Conservation (phyloP, 768 basidiomycete species). For the Mycena vulgaris region DNA sequence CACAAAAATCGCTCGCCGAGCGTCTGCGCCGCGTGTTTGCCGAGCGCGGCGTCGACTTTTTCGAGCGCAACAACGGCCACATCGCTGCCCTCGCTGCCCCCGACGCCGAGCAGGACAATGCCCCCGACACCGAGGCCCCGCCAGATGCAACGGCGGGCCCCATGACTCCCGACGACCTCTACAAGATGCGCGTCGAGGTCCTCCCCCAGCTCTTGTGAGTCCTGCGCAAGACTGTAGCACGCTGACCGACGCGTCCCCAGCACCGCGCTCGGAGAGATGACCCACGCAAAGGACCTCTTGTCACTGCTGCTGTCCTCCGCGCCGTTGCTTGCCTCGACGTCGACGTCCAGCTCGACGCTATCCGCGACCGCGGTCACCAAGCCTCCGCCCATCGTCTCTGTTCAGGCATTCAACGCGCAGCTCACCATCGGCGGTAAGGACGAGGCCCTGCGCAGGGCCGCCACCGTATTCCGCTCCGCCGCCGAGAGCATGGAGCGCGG, state of each 20-base stretch:
- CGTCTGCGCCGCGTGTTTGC: slow-evolving; percentile 78
- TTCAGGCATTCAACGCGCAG: slow-evolving; percentile 81
- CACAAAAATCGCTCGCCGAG: slow-evolving; percentile 72
- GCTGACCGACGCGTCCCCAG: slow-evolving; percentile 51
- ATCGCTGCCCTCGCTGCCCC: slow-evolving; percentile 30
- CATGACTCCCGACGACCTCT: slow-evolving; percentile 83
- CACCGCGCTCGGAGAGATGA: slow-evolving; percentile 85
- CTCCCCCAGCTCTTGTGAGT: slow-evolving; percentile 82
- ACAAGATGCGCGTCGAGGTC: slow-evolving; percentile 81
- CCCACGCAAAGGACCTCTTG: slow-evolving; percentile 81
- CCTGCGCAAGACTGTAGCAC: neutral
- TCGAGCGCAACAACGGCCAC: slow-evolving; percentile 64
- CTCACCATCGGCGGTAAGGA: slow-evolving; percentile 86
- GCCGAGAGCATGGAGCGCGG: slow-evolving; percentile 79
- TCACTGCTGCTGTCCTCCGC: slow-evolving; percentile 66
- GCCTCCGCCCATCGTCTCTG: slow-evolving; percentile 74
- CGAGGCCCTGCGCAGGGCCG: slow-evolving; percentile 81
- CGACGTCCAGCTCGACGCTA: too few species aligned
- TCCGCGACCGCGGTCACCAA: slow-evolving; percentile 79
- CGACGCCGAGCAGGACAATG: slow-evolving; percentile 47
- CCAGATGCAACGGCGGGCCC: slow-evolving; percentile 51
- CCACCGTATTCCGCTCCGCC: slow-evolving; percentile 78
- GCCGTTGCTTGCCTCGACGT: slow-evolving; percentile 28
- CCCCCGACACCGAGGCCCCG: slow-evolving; percentile 45
- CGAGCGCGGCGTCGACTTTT: slow-evolving; percentile 85